Base-by-base conservation (phyloP, 805 yeast genomes). In the baker's yeast (Saccharomyces cerevisiae) region DNA sequence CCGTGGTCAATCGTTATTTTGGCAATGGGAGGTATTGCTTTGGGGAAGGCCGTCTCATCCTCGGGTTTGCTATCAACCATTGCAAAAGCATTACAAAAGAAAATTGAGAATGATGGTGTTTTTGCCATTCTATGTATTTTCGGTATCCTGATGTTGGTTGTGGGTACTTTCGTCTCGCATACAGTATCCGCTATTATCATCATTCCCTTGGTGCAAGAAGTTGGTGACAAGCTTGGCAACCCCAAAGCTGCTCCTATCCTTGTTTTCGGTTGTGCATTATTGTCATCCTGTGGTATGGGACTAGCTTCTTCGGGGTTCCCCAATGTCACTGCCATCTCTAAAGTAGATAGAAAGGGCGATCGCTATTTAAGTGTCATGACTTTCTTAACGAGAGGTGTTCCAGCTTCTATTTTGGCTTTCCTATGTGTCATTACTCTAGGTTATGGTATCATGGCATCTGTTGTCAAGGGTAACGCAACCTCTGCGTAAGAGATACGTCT, bases 251-350 rank as follows among this genome's bases (percentile, higher is more conserved):
- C 74, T 3, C 67, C 67, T 1, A 58, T 71, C 21, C 55, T 72
- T 51, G 67, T 72, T 51, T 71, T 72, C 49, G 70, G 70, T 28
- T 65, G 69, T 49, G 78, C 89, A 43, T 67, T 90, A 49, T 71
- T 91, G 59, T 84, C 92, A 27, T 89, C 96, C 0, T 85, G 87
- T 51, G 98, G 97, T 51, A 91, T 91, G 97, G 97, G 96, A 1
- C 76, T 91, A 55, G 96, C 97, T 4, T 90, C 97, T 0, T 85
- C 94, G 0, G 97, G 98, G 0, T 91, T 91, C 77, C 98, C 98
- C 13, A 91, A 91, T 65, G 96, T 91, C 41, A 89, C 97, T 0
- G 97, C 97, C 0, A 88, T 91, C 55, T 88, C 96, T 60, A 84
- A 88, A 85, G 81, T 91, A 2, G 96, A 91, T 67, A 94, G 87